phyloP scores from a whole-genome alignment of 352 stramenopile species.

The Phytophthora chlamydospora region DNA sequence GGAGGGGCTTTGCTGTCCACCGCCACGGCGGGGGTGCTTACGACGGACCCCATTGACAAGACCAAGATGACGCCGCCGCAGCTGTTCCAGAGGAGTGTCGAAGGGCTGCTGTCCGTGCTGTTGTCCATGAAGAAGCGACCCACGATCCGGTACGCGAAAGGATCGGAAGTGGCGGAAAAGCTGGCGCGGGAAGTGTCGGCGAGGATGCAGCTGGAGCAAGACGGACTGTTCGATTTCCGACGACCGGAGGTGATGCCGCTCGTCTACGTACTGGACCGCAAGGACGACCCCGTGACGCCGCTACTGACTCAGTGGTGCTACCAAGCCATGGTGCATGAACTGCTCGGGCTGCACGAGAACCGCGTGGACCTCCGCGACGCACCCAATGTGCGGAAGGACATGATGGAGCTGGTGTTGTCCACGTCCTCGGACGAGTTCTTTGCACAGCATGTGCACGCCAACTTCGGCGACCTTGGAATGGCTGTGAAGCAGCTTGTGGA shows the following conservation, averaged over 20 bases:
- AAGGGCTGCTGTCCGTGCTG: conserved; percentile 94
- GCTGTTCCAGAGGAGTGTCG: conserved; percentile 93
- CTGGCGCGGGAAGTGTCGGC: conserved; percentile 94
- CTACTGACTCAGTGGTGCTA: conserved; percentile 98
- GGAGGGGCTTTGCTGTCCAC: conserved; percentile 38
- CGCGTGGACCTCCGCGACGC: conserved; percentile 95
- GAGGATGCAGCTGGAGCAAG: conserved; percentile 92
- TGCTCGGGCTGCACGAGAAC: conserved; percentile 98
- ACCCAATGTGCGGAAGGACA: conserved; percentile 95
- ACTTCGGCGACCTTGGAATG: conserved; percentile 97
- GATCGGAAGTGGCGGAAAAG: conserved; percentile 92
- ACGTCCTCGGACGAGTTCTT: conserved; percentile 98
- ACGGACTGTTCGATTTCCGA: conserved; percentile 98
- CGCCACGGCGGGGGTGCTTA: conserved; percentile 56
- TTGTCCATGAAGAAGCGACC: conserved; percentile 97
- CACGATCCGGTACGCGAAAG: conserved; percentile 95
- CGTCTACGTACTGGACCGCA: conserved; percentile 96
- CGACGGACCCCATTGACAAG: conserved; percentile 40
- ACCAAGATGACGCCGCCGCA: conserved; percentile 33
- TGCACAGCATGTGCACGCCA: conserved; percentile 94
- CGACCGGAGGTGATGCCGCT: conserved; percentile 81
- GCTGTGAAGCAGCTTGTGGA: conserved; percentile 97
- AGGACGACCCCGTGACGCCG: conserved; percentile 99
- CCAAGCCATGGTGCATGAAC: conserved; percentile 99
- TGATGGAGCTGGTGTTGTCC: conserved; percentile 98